Evolutionary conservation across 768 basidiomycete genomes (phyloP), one percentile per base, ranked within the genome.

Genomic region (Lentinula boryana): DNA sequence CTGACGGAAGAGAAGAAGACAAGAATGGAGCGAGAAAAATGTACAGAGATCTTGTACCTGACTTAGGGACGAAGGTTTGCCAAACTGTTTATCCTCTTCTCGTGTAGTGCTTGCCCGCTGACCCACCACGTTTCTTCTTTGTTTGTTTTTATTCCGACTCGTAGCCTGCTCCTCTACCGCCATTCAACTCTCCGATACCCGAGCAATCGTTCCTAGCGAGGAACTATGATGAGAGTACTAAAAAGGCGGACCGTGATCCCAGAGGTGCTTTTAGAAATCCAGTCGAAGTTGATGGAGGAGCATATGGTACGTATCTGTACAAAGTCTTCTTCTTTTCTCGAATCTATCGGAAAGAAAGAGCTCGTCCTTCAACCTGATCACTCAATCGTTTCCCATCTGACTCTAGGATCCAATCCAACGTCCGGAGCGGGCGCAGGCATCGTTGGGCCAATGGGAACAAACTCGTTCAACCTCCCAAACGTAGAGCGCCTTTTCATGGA

Each of bases 141-240:
- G 44, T 50, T 23, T 44, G 18, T 44, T 5, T 44, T 16, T 7
- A 23, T 32, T 48, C 27, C 27, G 27, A 27, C 27, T 27, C 3
- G 27, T 61, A 92, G 86, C 81, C 83, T 3, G 80, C 82, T 5
- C 83, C 86, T 16, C 73, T 91, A 33, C 91, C 86, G 23, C 85
- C 84, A 0, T 85, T 93, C 77, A 91, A 91, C 70, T 86, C 83
- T 18, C 91, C 91, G 0, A 89, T 84, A 35, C 86, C 90, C 27
- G 96, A 98, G 69, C 95, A 98, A 74, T 79, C 84, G 0, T 98
- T 98, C 81, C 86, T 98, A 10, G 81, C 88, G 2, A 88, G 89
- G 68, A 90, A 98, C 68, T 93, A 94, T 72, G 95, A 96, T 72
- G 86, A 93, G 68, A 41, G 36, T 4, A 36, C 90, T 43, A 93